phyloP scores from a whole-genome alignment of 139 green algal species.

The Chlorella vulgaris region DNA sequence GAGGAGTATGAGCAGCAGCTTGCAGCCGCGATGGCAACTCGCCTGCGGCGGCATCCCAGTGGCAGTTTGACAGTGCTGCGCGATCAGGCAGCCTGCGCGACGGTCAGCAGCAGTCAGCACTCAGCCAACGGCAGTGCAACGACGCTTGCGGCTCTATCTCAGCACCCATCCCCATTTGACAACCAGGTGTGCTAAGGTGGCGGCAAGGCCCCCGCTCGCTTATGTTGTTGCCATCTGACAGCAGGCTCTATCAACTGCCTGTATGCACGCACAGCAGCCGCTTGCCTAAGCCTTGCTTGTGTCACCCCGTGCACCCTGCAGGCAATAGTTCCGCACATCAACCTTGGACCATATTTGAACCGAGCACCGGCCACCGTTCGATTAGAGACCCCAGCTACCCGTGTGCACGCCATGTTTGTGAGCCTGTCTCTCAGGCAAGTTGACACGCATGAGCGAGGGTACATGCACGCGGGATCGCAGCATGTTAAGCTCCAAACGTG shows the following conservation, averaged over 20 bases:
- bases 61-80: neutral
- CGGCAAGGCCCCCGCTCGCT: neutral
- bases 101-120: too few species aligned
- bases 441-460: neutral
- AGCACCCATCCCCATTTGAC: conserved; percentile 11
- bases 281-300: neutral
- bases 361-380: neutral
- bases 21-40: neutral
- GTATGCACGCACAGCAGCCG: too few species aligned
- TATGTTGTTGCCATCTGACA: too few species aligned
- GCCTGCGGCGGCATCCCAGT: neutral
- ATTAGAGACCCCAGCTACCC: conserved; percentile 7
- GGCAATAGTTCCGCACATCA: neutral
- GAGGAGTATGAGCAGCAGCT: neutral
- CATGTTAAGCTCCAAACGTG: neutral
- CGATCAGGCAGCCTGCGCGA: neutral
- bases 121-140: neutral
- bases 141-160: neutral
- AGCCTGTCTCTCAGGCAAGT: conserved; percentile 12
- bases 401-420: conserved; percentile 19
- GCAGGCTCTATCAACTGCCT: too few species aligned
- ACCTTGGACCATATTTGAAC: conserved; percentile 4
- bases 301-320: neutral
- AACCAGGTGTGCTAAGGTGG: conserved; percentile 8
- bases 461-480: neutral